phyloP scores from a whole-genome alignment of 169 alveolate genomes.

The Plasmodium cynomolgi region DNA sequence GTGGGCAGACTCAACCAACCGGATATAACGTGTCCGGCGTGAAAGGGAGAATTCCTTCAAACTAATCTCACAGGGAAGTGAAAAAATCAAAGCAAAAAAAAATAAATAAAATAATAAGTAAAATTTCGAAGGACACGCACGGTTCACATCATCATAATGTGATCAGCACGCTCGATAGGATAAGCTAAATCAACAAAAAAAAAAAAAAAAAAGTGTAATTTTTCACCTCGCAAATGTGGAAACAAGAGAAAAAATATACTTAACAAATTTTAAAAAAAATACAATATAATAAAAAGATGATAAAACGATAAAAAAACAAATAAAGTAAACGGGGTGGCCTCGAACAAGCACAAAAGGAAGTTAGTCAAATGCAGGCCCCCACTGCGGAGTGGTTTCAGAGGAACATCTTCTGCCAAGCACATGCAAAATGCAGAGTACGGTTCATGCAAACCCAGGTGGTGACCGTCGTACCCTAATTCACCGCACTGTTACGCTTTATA shows the following conservation, averaged over 20 bases:
- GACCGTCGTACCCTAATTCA: too few relatives aligned
- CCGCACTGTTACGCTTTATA: too few relatives aligned
- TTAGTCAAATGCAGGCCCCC: neutral
- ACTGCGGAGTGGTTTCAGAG: neutral
- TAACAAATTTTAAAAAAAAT: neutral
- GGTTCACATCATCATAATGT: neutral
- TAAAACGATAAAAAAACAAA: too few relatives aligned
- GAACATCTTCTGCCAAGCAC: neutral
- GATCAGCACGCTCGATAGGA: neutral
- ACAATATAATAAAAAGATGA: neutral
- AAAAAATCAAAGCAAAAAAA: neutral
- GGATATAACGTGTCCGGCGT: neutral
- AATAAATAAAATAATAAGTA: neutral
- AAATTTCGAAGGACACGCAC: neutral
- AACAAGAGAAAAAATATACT: neutral
- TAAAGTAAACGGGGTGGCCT: neutral
- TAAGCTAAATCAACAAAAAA: neutral
- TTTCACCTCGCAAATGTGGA: neutral
- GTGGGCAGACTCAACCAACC: neutral
- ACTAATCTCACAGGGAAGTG: neutral
- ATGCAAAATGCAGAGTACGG: neutral
- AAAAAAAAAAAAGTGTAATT: neutral
- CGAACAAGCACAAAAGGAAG: neutral
- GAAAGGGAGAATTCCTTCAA: neutral
- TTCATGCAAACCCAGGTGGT: neutral